Evolutionary conservation across 352 stramenopile species (phyloP), one percentile per base, ranked within the genome.

Genomic region (Phytopythium kandeliae): DNA sequence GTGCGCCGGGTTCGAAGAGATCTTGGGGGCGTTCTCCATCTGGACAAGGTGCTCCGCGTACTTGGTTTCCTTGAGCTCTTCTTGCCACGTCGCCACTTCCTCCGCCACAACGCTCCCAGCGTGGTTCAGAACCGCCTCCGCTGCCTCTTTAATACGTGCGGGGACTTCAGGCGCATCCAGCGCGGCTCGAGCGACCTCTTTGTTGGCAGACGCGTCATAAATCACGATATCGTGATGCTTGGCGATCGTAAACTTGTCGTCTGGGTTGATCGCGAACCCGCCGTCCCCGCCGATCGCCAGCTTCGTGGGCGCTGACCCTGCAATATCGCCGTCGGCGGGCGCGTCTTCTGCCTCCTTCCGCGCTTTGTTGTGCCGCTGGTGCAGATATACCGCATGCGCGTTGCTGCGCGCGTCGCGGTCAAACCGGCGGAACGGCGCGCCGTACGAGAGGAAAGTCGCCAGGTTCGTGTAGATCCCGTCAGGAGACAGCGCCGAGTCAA

Each of bases 211-310:
- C 6, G 71, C 57, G 3, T 51, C 51, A 51, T 97, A 66, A 11
- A 93, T 51, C 13, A 97, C 85, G 40, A 97, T 70, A 16, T 57
- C 74, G 57, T 92, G 69, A 9, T 52, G 82, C 50, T 92, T 92
- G 25, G 90, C 60, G 17, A 88, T 75, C 35, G 97, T 74, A 60
- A 88, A 96, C 55, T 97, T 94, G 54, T 96, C 83, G 33, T 98
- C 92, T 15, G 57, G 34, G 35, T 64, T 62, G 15, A 88, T 85
- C 22, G 73, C 62, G 70, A 99, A 99, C 53, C 97, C 97, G 21
- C 96, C 96, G 51, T 95, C 82, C 2, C 97, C 88, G 25, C 96
- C 97, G 52, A 99, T 96, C 26, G 89, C 97, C 15, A 99, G 71
- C 59, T 98, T 98, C 8, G 89, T 97, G 24, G 86, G 86, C 31